Base-by-base conservation (phyloP, 2,329 filamentous ascomycete species). In the Ophiostoma triangulosporum region DNA sequence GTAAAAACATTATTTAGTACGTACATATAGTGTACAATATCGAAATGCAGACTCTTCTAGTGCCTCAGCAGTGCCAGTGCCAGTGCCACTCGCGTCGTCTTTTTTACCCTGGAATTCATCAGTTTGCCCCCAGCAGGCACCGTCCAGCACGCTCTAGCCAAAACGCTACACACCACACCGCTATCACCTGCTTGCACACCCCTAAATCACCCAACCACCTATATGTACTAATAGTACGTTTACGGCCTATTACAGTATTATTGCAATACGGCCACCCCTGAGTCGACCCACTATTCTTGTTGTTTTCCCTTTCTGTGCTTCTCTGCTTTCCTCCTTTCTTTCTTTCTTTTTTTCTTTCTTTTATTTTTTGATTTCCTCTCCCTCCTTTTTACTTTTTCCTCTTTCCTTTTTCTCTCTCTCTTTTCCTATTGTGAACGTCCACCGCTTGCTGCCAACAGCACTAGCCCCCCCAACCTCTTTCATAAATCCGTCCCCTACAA, bases 381-480 rank as follows among this genome's bases (percentile, higher is more conserved):
- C n/a, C 17, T 46, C 26, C 15, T 6, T 27, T 46, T 46, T 7
- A 26, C 38, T 50, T 51, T 54, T 50, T 52, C 45, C 40, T 53
- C 49, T 45, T 53, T 38, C 32, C 45, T 50, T 43, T 22, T 58
- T 49, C 54, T 57, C 52, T 49, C 54, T 57, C 52, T 54, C 53
- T 36, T 36, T 46, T 8, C 26, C 26, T n/a, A 22, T 40, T 12
- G 36, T 8, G 36, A 40, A 22, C 31, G 31, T 33, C 14, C 26
- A 46, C 26, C 26, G 26, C 24, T 17, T n/a, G 2, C 43, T 17
- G 8, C n/a, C 31, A 20, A 22, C 20, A n/a, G n/a, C 29, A 15
- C 38, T 32, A 31, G 31, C 29, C 15, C 6, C 15, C 46, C 29
- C 35, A 51, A 51, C 24, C n/a, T 40, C 31, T 12, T 20, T 51